phyloP scores from a whole-genome alignment of 2,329 filamentous ascomycete species.

The Aspergillus sp. region DNA sequence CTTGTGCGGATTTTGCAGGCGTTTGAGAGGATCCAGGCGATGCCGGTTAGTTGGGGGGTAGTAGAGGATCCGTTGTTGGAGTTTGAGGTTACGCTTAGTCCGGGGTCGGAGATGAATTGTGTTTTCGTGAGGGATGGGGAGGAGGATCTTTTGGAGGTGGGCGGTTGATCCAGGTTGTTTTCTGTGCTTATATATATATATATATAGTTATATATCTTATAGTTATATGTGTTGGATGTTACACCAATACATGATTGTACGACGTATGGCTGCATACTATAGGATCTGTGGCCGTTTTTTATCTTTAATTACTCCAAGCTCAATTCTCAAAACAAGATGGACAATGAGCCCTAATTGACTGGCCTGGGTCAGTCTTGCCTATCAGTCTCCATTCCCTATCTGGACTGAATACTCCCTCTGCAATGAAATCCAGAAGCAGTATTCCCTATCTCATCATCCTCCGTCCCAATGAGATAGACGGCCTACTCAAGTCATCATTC shows the following conservation, averaged over 20 bases:
- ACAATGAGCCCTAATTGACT: not conserved
- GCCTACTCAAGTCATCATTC: conserved; percentile 6
- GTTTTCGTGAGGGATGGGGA: conserved; percentile 30
- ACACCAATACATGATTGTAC: no score
- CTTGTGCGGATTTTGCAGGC: conserved; percentile 38
- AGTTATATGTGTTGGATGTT: not conserved
- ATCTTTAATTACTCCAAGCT: not conserved
- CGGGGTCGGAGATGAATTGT: conserved; percentile 33
- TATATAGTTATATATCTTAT: no score
- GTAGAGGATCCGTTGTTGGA: conserved; percentile 30
- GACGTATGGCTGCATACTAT: no score
- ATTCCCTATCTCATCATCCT: not conserved
- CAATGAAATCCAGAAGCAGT: no score
- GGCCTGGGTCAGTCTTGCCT: not conserved
- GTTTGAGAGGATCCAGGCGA: conserved; percentile 31
- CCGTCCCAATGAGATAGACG: conserved; percentile 6
- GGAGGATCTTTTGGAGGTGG: conserved; percentile 1
- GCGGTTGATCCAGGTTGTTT: not conserved
- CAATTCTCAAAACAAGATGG: not conserved
- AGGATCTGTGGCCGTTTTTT: no score
- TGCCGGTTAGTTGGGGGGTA: conserved; percentile 22
- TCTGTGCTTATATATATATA: not conserved
- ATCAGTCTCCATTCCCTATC: no score
- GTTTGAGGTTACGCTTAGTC: conserved; percentile 35
- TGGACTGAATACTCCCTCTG: no score